Evolutionary conservation across 805 yeast genomes (phyloP), one percentile per base, ranked within the genome.

Genomic region (Candida sithepensis): DNA sequence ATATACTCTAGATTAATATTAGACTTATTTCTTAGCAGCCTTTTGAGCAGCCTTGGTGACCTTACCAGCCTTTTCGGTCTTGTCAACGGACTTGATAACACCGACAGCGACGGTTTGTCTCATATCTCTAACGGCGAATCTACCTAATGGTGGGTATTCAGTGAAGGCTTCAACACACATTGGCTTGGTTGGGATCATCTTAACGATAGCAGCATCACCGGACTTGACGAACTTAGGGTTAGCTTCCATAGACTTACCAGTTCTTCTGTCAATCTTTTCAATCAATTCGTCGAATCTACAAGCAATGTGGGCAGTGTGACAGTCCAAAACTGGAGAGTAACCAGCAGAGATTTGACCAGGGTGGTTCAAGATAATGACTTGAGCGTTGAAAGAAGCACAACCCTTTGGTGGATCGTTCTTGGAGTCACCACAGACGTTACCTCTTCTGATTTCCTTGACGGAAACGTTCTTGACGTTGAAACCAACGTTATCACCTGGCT

Each of bases 31-130:
- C 85, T 82, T 82, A 65, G 77, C 78, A 70, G 88, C 88, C 84
- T 84, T 84, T 62, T 74, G 75, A 74, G 96, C 96, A 74, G 96
- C 88, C 89, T 88, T 88, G 90, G 96, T 88, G 68, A 88, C 94
- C 90, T 88, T 88, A 78, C 89, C 91, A 69, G 89, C 88, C 75
- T 76, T 78, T 77, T 82, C 70, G 62, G 87, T 66, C 86, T 89
- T 89, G 69, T 80, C 95, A 66, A 89, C 96, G 59, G 89, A 75
- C 85, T 92, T 87, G 87, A 92, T 87, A 72, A 91, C 96, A 88
- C 97, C 97, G 73, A 91, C 97, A 73, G 97, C 97, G 69, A 91
- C 97, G 67, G 97, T 91, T 81, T 90, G 97, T 87, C 97, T 88
- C 97, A 90, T 90, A 80, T 90, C 97, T 87, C 97, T 91, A 83